A percentile compares a stretch with the other conserved stretches of the same genome.
Evolutionary conservation across 495 filamentous ascomycete species (phyloP).

Genomic region (Hypoxylon fragiforme): DNA sequence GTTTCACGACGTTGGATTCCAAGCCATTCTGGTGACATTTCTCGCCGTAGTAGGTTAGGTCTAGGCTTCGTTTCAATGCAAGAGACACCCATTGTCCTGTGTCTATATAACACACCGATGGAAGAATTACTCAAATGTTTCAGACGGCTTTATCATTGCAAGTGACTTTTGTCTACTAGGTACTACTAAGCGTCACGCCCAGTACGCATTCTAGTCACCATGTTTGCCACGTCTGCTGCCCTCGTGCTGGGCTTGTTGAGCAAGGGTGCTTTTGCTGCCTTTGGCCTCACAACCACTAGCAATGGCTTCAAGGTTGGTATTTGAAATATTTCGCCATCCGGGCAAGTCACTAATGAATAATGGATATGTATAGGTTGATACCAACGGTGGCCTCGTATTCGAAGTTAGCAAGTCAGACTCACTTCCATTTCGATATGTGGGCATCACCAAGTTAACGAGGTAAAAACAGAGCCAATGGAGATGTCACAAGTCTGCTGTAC

Average conservation of each 20-base stretch:
- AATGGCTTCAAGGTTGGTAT: constrained; percentile 27
- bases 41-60: neutral
- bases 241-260: constrained; percentile 6
- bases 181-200: neutral
- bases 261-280: constrained; percentile 18
- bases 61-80: neutral
- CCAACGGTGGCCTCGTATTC: constrained; percentile 48
- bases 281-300: constrained; percentile 36
- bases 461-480: constrained; percentile 45
- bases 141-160: neutral
- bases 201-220: neutral
- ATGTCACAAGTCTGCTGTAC: constrained; percentile 60
- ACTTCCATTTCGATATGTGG: neutral
- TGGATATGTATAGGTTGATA: constrained; percentile 36
- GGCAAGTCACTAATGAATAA: neutral
- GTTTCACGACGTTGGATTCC: neutral
- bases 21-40: neutral
- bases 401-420: constrained; percentile 47
- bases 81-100: neutral
- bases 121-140: neutral
- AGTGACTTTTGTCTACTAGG: neutral
- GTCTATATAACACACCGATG: too few relatives aligned
- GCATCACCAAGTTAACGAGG: neutral
- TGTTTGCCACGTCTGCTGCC: constrained; percentile 9
- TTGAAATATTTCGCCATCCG: neutral